Evolutionary conservation across 441 rosid species (phyloP), one percentile per base, ranked within the genome.

Genomic region (Macaranga tanarius): DNA sequence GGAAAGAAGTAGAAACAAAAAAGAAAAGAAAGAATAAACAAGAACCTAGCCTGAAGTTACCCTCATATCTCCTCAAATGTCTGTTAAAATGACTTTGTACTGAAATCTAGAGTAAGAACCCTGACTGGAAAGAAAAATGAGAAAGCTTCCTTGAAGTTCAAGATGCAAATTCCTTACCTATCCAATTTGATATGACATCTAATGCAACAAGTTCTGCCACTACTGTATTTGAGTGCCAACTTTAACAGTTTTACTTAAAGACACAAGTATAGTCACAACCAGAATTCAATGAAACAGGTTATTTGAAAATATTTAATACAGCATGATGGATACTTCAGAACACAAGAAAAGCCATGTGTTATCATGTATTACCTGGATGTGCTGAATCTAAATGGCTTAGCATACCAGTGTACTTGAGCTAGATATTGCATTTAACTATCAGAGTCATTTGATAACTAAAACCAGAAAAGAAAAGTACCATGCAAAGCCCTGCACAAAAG

Each of bases 401-500:
- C 40, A 38, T 55, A 42, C 15, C n/a, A 56, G 57, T 15, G 38
- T n/a, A 48, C 9, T 10, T 22, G 62, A 40, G 52, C 28, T 19
- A 62, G 60, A 50, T 23, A 62, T 52, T 11, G 25, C 9, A 63
- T 22, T 23, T 7, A 56, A 23, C 16, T 4, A 40, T 40, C 22
- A 1, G 26, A 68, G 34, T 5, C 20, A 2, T 38, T 40, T 7
- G 62, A 16, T 42, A 63, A 65, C 6, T 34, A 19, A 67, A 7
- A 16, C 3, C 55, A 59, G 67, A 59, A 65, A 71, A 70, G 50
- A 56, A 16, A 34, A 34, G 76, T 78, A 91, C 95, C 96, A 83
- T 69, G 88, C 85, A 92, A 74, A 78, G 93, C 95, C 81, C 84
- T 81, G 79, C 58, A 15, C 67, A 92, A 59, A 68, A 91, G 71